phyloP scores from a whole-genome alignment of 1,139 yeast species.

The Protomyces inouyei region DNA sequence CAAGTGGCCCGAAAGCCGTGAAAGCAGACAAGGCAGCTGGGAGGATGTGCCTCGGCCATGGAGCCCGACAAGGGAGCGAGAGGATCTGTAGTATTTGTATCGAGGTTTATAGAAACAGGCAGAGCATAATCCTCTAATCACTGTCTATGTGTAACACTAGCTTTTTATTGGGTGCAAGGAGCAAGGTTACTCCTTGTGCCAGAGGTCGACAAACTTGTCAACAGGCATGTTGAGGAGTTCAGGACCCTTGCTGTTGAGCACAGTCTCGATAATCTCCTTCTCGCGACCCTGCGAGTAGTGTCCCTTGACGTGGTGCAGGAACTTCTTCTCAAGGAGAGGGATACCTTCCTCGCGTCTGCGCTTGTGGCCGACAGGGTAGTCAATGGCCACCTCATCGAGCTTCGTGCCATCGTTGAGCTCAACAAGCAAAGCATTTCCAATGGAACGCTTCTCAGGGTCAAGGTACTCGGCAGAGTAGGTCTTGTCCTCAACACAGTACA shows the following conservation, averaged over 20 bases:
- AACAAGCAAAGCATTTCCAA: conserved; percentile 52
- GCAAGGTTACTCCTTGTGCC: conserved; percentile 23
- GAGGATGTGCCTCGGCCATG: no score
- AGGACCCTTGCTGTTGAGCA: conserved; percentile 20
- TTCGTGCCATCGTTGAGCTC: conserved; percentile 53
- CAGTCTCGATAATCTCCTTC: conserved; percentile 25
- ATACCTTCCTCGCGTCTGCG: conserved; percentile 56
- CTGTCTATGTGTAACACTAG: neutral
- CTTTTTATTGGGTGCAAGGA: neutral
- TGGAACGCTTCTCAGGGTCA: conserved; percentile 54
- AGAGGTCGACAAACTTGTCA: conserved; percentile 23
- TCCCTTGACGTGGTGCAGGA: conserved; percentile 21
- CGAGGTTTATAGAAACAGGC: no score
- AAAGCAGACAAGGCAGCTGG: no score
- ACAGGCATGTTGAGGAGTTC: conserved; percentile 23
- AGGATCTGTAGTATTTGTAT: no score
- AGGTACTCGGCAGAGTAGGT: conserved; percentile 51
- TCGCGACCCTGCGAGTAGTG: conserved; percentile 25
- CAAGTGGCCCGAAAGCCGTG: no score
- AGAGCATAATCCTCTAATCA: no score
- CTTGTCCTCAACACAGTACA: conserved; percentile 51
- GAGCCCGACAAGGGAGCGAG: no score
- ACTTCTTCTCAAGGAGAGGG: conserved; percentile 50
- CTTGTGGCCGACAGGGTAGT: conserved; percentile 57
- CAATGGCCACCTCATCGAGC: conserved; percentile 51